Base-by-base conservation (phyloP, 176 grass and related monocot genomes). In the Chrysopogon serrulatus region DNA sequence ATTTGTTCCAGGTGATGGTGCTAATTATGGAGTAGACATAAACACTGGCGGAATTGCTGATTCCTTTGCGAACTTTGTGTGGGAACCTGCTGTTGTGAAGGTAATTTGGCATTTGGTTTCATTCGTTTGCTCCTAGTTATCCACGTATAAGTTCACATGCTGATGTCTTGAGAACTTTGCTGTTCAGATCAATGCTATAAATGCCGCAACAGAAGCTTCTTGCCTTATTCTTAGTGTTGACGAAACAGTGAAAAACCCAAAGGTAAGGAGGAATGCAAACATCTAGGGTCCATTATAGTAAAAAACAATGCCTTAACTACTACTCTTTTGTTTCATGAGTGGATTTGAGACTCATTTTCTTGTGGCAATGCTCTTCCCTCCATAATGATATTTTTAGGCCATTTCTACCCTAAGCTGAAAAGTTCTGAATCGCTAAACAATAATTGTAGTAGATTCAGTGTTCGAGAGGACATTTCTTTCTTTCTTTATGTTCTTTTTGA, bases 41-140 rank as follows among this genome's bases (percentile, higher is more conserved):
- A 93, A 90, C 75, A 94, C 93, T 72, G 97, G 97, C 35, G 97
- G 97, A 87, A 94, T 99, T 84, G 43, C 90, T 0, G 93, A 99
- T 96, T 96, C 97, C 32, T 94, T 89, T 73, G 93, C 91, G 45
- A 99, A 99, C 60, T 99, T 99, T 70, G 97, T 99, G 41, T 99
- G 97, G 97, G 97, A 99, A 84, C 97, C 97, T 96, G 86, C 97
- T 68, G 91, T 99, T 69, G 97, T 99, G 30, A 99, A 99, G 90
- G 97, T 96, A 96, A 59, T 45, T 84, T 68, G 5, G 16, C n/a
- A 73, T 84, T 76, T 53, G 3, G 14, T 72, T 42, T 82, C 19
- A 30, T 77, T 76, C 17, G 62, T 82, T 74, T 49, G 73, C 16
- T 70, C 63, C 87, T 71, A 12, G 57, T 4, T 31, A 36, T 59